Evolutionary conservation across 345 rosid genomes (phyloP).

Genomic region (Citrus maxima): DNA sequence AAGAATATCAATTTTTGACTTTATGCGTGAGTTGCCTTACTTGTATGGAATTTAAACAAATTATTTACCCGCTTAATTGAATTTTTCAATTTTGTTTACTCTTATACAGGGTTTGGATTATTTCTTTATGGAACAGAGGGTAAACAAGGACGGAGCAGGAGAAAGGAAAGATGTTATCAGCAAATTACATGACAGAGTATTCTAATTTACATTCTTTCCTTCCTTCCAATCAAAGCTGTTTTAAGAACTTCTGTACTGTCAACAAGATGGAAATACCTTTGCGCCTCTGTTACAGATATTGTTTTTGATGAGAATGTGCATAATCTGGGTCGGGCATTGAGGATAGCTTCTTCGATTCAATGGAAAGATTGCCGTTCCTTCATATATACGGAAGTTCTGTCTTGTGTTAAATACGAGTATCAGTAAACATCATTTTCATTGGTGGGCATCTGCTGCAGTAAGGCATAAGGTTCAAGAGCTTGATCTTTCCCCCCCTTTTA

Average conservation of each 20-base stretch:
- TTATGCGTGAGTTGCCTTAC: too few species aligned
- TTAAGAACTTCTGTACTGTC: neutral
- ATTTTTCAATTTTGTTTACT: neutral
- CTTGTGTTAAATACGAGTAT: neutral
- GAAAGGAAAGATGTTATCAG: neutral
- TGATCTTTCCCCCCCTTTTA: neutral
- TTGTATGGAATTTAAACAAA: too few species aligned
- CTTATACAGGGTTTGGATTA: neutral
- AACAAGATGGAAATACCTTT: neutral
- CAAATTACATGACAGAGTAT: neutral
- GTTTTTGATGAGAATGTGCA: neutral
- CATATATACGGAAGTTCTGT: neutral
- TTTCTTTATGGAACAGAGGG: neutral
- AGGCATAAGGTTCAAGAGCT: neutral
- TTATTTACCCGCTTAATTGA: too few species aligned
- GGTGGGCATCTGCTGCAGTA: neutral
- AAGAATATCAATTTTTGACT: too few species aligned
- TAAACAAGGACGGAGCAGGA: neutral
- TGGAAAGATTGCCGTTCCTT: neutral
- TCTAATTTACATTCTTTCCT: neutral
- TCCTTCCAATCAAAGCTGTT: neutral
- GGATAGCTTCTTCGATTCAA: neutral
- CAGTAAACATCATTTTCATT: neutral
- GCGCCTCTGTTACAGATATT: neutral
- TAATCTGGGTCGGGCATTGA: neutral